Evolutionary conservation across 2,329 filamentous ascomycete species (phyloP).

Genomic region (Sarocladium kiliense): DNA sequence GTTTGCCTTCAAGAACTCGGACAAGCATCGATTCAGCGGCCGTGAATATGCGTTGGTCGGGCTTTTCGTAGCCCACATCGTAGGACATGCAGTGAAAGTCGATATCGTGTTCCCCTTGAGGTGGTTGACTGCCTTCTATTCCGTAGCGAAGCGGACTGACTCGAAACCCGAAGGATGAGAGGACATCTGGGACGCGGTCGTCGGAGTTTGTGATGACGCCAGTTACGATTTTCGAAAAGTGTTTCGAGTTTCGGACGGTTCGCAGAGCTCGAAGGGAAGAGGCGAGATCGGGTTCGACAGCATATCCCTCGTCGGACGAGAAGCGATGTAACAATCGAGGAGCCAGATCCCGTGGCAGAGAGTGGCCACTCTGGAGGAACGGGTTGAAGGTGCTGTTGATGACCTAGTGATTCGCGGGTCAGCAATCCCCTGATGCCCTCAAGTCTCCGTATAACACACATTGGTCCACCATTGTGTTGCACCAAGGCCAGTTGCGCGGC

Average conservation of each 20-base stretch:
- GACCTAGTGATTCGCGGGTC: constrained; percentile 32
- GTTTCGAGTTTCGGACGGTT: constrained; percentile 16
- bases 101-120: constrained; percentile 27
- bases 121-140: not conserved
- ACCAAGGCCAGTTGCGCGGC: constrained; percentile 44
- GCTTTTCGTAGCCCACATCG: constrained; percentile 57
- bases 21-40: constrained; percentile 42
- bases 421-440: no score
- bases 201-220: constrained; percentile 62
- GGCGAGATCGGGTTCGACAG: constrained; percentile 38
- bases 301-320: constrained; percentile 47
- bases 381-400: constrained; percentile 49
- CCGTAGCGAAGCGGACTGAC: constrained; percentile 34
- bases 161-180: constrained; percentile 47
- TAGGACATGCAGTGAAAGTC: constrained; percentile 60
- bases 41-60: constrained; percentile 48
- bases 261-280: constrained; percentile 36
- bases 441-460: constrained; percentile 33
- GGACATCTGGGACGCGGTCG: constrained; percentile 48
- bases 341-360: constrained; percentile 39
- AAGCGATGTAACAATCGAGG: constrained; percentile 47
- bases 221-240: constrained; percentile 37
- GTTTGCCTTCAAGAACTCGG: constrained; percentile 19
- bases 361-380: constrained; percentile 22
- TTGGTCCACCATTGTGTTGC: constrained; percentile 55